Percentiles rank a stretch among this genome's conserved stretches.
Evolutionary conservation across 129 eudicot genomes (phyloP).

Genomic region (Solidago caesia): DNA sequence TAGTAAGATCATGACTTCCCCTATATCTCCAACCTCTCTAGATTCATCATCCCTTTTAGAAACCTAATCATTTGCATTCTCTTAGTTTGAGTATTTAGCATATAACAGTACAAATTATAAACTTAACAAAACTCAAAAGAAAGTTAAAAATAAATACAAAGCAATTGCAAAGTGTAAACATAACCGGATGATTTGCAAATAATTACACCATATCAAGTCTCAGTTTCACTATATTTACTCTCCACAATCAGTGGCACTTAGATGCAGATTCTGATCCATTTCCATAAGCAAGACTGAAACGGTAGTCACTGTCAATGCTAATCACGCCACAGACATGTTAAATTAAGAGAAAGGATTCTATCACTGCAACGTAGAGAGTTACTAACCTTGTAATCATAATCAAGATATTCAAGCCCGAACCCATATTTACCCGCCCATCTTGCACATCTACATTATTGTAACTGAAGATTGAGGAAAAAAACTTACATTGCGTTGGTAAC

Average conservation of each 20-base stretch:
- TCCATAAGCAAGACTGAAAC: too few relatives aligned
- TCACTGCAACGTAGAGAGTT: too few relatives aligned
- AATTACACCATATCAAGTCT: slow-evolving; percentile 2
- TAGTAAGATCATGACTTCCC: slow-evolving; percentile 16
- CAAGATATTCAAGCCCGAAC: too few relatives aligned
- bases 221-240: not conserved
- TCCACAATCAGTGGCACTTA: not conserved
- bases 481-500: too few relatives aligned
- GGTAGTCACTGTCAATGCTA: too few relatives aligned
- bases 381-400: too few relatives aligned
- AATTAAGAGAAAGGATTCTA: too few relatives aligned
- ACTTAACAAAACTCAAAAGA: not conserved
- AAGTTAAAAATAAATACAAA: not conserved
- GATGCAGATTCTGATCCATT: not conserved
- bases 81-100: not conserved
- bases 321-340: too few relatives aligned
- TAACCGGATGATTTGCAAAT: not conserved
- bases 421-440: too few relatives aligned
- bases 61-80: slow-evolving; percentile 30
- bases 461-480: too few relatives aligned
- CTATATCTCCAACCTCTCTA: slow-evolving; percentile 9
- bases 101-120: not conserved
- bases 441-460: too few relatives aligned
- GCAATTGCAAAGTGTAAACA: not conserved
- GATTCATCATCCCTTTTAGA: slow-evolving; percentile 28